Evolutionary conservation across 441 rosid species (phyloP), one percentile per base, ranked within the genome.

Genomic region (Arabidopsis hybrid): DNA sequence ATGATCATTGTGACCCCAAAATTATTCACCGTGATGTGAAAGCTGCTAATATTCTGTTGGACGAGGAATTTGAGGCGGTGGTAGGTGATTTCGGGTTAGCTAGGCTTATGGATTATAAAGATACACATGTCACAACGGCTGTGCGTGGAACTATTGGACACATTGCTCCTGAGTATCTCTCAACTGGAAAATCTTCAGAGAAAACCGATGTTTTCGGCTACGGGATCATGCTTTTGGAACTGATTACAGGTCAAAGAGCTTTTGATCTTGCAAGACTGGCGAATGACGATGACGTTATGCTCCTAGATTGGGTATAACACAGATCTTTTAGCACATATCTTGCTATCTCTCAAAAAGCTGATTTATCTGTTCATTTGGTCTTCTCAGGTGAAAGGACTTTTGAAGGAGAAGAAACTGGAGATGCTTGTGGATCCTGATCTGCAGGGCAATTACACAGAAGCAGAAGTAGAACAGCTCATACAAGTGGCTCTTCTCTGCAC

Each of bases 221-320:
- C 42, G 93, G 94, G 51, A 90, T 92, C 77, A 92, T 92, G 96
- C 96, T 92, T 74, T 83, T 92, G 43, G 96, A 89, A 85, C 88
- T 92, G 53, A 92, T 92, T 35, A 92, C 97, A 8, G 94, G 97
- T 63, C 96, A 92, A 76, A 86, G 97, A 76, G 96, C 97, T 1
- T 90, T 92, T 66, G 96, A 92, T 85, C 96, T 92, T 78, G 97
- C 97, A 60, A 87, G 97, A 69, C 87, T 90, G 63, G 96, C 97
- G 10, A 92, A 92, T 61, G 97, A 90, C 64, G 94, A 89, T 11
- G 96, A 92, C 72, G 96, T 90, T 84, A 92, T 92, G 97, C 75
- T 76, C 8, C 91, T 92, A 29, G 94, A 91, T 81, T 89, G 97
- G 97, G 97, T 91, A 89, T 68, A 81, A 11, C 47, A 31, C 56